A percentile compares a stretch with the other conserved stretches of the same genome.
phyloP scores from a whole-genome alignment of 176 grass and related monocot genomes.

The Pharus latifolius region DNA sequence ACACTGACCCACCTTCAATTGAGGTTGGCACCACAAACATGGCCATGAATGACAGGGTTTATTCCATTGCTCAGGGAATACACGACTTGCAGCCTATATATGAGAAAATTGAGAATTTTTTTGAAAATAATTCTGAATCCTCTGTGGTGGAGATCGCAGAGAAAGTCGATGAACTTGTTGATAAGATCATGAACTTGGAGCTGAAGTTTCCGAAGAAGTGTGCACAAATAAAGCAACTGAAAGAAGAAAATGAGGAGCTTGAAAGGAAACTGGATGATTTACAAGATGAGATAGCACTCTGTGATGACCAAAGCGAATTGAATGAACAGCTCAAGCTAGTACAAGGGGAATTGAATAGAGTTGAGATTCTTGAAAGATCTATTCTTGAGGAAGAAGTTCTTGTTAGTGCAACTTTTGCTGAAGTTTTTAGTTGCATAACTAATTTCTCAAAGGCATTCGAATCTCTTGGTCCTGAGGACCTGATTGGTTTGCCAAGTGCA shows the following conservation, averaged over 20 bases:
- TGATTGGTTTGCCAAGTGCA: background rate
- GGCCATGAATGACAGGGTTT: background rate
- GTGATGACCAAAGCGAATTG: slow-evolving; percentile 40
- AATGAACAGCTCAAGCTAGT: slow-evolving; percentile 40
- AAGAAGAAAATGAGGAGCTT: slow-evolving; percentile 44
- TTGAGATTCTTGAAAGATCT: slow-evolving; percentile 36
- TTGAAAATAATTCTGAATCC: slow-evolving; percentile 48
- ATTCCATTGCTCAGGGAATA: slow-evolving; percentile 15
- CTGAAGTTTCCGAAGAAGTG: slow-evolving; percentile 51
- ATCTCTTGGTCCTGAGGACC: background rate
- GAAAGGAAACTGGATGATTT: slow-evolving; percentile 40
- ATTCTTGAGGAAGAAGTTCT: slow-evolving; percentile 36
- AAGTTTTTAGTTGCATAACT: slow-evolving; percentile 41
- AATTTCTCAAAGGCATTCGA: slow-evolving; percentile 46
- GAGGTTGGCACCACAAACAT: background rate
- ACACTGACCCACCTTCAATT: background rate
- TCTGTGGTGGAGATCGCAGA: slow-evolving; percentile 51
- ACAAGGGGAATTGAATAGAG: slow-evolving; percentile 45
- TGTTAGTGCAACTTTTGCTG: slow-evolving; percentile 29
- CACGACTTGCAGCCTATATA: slow-evolving; percentile 48
- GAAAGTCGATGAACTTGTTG: slow-evolving; percentile 73
- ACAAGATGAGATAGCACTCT: slow-evolving; percentile 45
- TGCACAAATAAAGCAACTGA: slow-evolving; percentile 51
- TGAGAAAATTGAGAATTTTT: slow-evolving; percentile 50
- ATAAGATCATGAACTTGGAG: slow-evolving; percentile 64